Evolutionary conservation across 768 basidiomycete species (phyloP).

Genomic region (Fomitopsis serialis): DNA sequence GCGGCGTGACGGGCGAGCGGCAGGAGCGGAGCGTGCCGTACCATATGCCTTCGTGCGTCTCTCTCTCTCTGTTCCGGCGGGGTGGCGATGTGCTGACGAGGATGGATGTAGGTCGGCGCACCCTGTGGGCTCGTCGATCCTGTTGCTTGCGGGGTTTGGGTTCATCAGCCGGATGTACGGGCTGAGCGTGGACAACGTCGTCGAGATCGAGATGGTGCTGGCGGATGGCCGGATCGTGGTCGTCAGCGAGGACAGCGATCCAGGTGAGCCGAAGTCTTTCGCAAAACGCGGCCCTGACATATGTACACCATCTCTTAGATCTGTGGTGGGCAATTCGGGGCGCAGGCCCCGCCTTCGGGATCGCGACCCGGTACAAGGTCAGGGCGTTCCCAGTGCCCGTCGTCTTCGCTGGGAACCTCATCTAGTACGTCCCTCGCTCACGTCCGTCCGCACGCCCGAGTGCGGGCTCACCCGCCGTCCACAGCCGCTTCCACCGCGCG

Average conservation of each 20-base stretch:
- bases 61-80: neutral
- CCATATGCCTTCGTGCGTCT: constrained; percentile 72
- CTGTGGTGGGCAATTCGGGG: constrained; percentile 87
- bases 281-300: neutral
- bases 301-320: constrained; percentile 38
- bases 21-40: constrained; percentile 60
- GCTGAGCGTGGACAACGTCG: constrained; percentile 83
- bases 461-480: no score
- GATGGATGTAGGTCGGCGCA: constrained; percentile 57
- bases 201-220: constrained; percentile 89
- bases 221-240: constrained; percentile 85
- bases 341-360: constrained; percentile 76
- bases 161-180: constrained; percentile 81
- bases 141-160: constrained; percentile 87
- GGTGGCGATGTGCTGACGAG: neutral
- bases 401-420: constrained; percentile 88
- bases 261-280: constrained; percentile 46
- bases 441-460: neutral
- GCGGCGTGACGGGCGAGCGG: constrained; percentile 38
- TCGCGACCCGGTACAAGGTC: constrained; percentile 86
- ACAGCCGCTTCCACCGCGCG: constrained; percentile 80
- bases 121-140: constrained; percentile 72
- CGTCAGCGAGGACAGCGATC: constrained; percentile 64
- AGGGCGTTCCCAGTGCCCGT: constrained; percentile 86
- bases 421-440: constrained; percentile 58